These are phyloP conservation scores for Prunus salicina DNA, from an alignment of 306 rosid genomes.

Conservation along the genomic window DNA sequence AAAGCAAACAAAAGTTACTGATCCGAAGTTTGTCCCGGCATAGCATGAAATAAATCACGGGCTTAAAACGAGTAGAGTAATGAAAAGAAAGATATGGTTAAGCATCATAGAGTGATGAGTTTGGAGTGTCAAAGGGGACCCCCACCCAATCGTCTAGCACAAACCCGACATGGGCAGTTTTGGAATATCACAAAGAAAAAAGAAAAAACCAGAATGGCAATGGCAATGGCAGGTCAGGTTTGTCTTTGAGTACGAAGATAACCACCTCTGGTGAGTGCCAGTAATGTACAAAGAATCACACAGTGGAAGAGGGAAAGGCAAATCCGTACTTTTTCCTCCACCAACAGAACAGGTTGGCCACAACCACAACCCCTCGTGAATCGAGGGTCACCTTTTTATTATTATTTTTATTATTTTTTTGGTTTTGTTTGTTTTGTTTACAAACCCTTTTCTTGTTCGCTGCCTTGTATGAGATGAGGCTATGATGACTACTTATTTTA, in stretches of 20 bases:
- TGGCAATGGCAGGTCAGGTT: constrained; percentile 32
- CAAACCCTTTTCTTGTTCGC: constrained; percentile 18
- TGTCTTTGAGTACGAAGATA: constrained; percentile 71
- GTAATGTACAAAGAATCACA: constrained; percentile 45
- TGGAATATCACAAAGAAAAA: constrained; percentile 19
- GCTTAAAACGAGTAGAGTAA: constrained; percentile 9
- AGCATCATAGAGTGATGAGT: constrained; percentile 9
- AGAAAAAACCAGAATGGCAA: neutral
- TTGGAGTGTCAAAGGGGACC: neutral
- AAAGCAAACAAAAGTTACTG: neutral
- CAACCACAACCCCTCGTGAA: constrained; percentile 56
- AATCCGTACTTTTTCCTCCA: constrained; percentile 40
- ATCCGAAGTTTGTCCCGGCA: neutral
- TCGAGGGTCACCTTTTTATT: constrained; percentile 47
- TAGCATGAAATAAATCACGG: neutral
- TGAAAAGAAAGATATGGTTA: constrained; percentile 6
- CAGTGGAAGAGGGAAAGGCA: constrained; percentile 23
- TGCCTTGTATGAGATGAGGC: constrained; percentile 38
- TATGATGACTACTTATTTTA: constrained; percentile 25
- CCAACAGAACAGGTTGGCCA: constrained; percentile 3
- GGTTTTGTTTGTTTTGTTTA: neutral
- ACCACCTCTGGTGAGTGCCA: constrained; percentile 76
- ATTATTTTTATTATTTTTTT: too few relatives aligned
- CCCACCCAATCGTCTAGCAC: neutral
- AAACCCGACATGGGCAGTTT: constrained; percentile 26